Evolutionary conservation across 176 grass and related monocot genomes (phyloP), one percentile per base, ranked within the genome.

Genomic region (Eragrostis nindensis): DNA sequence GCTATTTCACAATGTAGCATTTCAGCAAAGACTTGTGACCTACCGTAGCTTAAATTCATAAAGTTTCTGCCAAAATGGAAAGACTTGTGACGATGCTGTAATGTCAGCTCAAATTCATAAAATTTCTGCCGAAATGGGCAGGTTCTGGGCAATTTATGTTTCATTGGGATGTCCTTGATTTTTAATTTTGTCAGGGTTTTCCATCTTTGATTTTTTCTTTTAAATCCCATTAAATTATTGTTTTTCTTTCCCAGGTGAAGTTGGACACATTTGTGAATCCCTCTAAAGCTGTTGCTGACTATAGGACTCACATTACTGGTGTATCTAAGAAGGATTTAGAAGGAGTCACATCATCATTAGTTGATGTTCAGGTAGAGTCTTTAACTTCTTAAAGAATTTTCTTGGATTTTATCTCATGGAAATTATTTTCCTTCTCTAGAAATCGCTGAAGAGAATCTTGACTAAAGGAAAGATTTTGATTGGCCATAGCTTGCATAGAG

Each of bases 401-500:
- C 1, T 54, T 38, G 54, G 50, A 70, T 79, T 16, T 71, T 66
- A 7, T 52, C 75, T 76, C 45, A 38, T 52, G 21, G 18, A 43
- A 59, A 1, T 80, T 77, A 60, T 74, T 71, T 74, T 73, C 40
- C 46, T 76, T 89, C 45, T 74, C 30, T 89, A 98, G 95, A 93
- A 94, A 95, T 87, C 77, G 0, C 64, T 95, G 84, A 95, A 85
- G 91, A 98, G 87, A 83, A 55, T 95, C 47, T 89, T 98, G 77
- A 87, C 84, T 59, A 81, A 98, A 86, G 92, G 92, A 61, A 87
- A 89, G 26, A 93, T 95, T 76, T 84, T 98, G 87, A 79, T 91
- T 77, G 95, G 95, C 49, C 95, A 98, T 69, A 91, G 90, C 81
- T 87, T 98, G 70, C 67, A 80, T 88, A 92, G 88, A 89, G 95